These are phyloP conservation scores for Malassezia arunalokei DNA, from an alignment of 1,284 basidiomycete species.

Conservation along the genomic window DNA sequence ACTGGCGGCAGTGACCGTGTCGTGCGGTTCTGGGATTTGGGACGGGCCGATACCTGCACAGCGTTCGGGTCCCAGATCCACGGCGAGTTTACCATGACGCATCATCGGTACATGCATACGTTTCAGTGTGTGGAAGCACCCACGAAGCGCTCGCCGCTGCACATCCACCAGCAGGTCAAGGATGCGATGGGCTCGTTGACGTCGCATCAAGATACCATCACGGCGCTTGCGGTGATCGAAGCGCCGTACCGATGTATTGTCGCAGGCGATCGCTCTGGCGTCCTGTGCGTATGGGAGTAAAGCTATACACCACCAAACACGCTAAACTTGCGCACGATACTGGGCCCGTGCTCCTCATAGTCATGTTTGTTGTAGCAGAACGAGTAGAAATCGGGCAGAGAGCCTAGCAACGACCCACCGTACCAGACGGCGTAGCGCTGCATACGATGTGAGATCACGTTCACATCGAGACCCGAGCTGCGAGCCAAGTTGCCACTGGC, in stretches of 20 bases:
- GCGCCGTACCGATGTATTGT: slow-evolving; percentile 74
- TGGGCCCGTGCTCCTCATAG: slow-evolving; percentile 92
- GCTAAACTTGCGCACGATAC: slow-evolving; percentile 56
- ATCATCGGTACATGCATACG: not conserved
- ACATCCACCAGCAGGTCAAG: slow-evolving; percentile 21
- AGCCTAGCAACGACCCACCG: slow-evolving; percentile 64
- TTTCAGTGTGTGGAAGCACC: not conserved
- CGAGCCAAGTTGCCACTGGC: slow-evolving; percentile 65
- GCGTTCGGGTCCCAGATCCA: slow-evolving; percentile 13
- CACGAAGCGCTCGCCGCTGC: slow-evolving; percentile 18
- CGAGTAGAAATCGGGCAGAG: slow-evolving; percentile 87
- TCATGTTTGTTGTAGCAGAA: slow-evolving; percentile 93
- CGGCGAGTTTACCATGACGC: not conserved
- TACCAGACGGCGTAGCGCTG: slow-evolving; percentile 98
- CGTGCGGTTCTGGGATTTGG: slow-evolving; percentile 69
- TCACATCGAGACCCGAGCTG: slow-evolving; percentile 39
- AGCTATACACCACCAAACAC: slow-evolving; percentile 25
- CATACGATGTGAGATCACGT: slow-evolving; percentile 95
- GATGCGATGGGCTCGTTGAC: slow-evolving; percentile 12
- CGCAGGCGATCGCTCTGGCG: slow-evolving; percentile 56
- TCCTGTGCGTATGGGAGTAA: slow-evolving; percentile 41
- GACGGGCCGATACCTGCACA: slow-evolving; percentile 52
- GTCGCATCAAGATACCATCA: slow-evolving; percentile 67
- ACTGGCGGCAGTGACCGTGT: slow-evolving; percentile 70
- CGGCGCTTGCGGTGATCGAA: slow-evolving; percentile 66